Evolutionary conservation across 169 alveolate genomes (phyloP).

Genomic region (Eimeria sp.): DNA sequence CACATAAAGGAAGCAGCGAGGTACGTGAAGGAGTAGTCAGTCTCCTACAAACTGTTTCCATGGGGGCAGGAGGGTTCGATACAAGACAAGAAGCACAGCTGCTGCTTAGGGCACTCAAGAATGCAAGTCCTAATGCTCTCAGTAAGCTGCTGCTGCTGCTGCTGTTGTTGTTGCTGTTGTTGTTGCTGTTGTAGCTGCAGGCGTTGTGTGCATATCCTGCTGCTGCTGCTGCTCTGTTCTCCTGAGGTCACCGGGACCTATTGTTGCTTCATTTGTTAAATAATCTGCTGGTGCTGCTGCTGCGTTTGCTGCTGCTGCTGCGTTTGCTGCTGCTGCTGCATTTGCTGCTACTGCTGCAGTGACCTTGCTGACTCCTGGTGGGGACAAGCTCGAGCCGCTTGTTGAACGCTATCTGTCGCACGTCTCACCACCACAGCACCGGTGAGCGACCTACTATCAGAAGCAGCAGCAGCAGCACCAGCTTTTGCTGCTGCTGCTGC

Average conservation of each 20-base stretch:
- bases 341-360: conserved; percentile 20
- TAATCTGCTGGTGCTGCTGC: not conserved
- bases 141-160: conserved; percentile 31
- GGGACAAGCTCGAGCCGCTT: not conserved
- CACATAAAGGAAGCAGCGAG: conserved; percentile 35
- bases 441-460: conserved; percentile 7
- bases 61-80: conserved; percentile 23
- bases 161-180: not conserved
- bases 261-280: not conserved
- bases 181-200: not conserved
- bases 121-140: conserved; percentile 9
- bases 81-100: conserved; percentile 6
- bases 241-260: not conserved
- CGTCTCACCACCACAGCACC: conserved; percentile 24
- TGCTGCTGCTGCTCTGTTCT: conserved; percentile 27
- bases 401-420: conserved; percentile 37
- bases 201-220: too few species aligned
- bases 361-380: conserved; percentile 1
- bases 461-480: not conserved
- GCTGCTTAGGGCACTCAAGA: not conserved
- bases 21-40: conserved; percentile 11
- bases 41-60: not conserved
- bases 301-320: not conserved
- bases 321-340: not conserved
- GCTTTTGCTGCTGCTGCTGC: not conserved